Conservation (phyloP, 345 rosid genomes). For the Hevea brasiliensis region DNA sequence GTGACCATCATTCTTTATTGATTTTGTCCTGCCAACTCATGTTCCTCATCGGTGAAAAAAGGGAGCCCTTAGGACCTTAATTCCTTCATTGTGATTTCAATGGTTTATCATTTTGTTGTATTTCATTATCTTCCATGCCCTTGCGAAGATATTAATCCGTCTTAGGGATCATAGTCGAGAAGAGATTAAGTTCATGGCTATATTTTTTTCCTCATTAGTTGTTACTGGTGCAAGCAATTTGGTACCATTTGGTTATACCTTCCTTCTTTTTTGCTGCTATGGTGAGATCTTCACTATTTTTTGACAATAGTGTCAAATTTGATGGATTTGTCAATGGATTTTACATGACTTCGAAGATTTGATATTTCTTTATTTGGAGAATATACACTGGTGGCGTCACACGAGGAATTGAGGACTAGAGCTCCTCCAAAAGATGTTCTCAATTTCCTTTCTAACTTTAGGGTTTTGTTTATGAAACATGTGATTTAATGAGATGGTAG, state of each 20-base stretch:
- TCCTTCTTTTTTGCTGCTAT: not conserved
- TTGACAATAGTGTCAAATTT: not conserved
- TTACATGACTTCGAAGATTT: not conserved
- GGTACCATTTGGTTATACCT: not conserved
- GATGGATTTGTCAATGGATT: not conserved
- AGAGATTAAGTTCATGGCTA: not conserved
- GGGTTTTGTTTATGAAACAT: not conserved
- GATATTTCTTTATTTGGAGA: not conserved
- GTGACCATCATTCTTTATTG: not conserved
- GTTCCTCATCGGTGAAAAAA: not conserved
- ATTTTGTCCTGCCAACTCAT: not conserved
- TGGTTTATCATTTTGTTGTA: not conserved
- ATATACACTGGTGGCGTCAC: not conserved
- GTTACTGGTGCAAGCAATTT: slow-evolving; percentile 1
- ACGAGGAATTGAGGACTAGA: not conserved
- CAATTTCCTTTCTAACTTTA: not conserved
- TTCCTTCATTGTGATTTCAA: not conserved
- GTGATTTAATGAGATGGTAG: not conserved
- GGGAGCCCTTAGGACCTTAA: not conserved
- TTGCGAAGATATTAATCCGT: not conserved
- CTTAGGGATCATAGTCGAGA: not conserved
- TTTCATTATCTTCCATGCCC: not conserved
- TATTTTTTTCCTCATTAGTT: too few relatives aligned
- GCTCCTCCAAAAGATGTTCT: not conserved
- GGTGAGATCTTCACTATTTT: not conserved